phyloP scores from a whole-genome alignment of 306 rosid species.

The Castanea crenata region DNA sequence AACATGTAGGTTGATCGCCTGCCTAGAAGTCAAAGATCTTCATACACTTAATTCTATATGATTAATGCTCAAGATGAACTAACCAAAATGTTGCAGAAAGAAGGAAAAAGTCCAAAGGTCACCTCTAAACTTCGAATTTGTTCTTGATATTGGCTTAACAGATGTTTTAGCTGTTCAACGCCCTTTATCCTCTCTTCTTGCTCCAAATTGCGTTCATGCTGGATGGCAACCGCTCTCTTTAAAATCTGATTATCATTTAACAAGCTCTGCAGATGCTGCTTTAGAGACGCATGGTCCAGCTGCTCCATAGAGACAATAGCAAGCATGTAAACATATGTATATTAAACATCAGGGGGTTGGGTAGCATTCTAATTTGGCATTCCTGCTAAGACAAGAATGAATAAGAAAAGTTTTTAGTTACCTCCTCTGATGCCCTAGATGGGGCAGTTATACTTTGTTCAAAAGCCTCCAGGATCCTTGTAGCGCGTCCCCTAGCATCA shows the following conservation, averaged over 20 bases:
- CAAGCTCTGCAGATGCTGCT: conserved; percentile 35
- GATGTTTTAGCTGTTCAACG: conserved; percentile 33
- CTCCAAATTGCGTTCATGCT: conserved; percentile 39
- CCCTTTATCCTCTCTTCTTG: conserved; percentile 38
- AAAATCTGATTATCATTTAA: conserved; percentile 41
- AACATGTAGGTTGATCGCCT: background rate
- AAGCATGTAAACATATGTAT: background rate
- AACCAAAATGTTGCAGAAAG: background rate
- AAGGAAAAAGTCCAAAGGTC: background rate
- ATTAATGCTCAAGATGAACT: background rate
- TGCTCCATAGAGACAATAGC: conserved; percentile 15
- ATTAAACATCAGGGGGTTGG: background rate
- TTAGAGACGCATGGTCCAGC: conserved; percentile 28
- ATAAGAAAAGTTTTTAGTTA: conserved; percentile 8
- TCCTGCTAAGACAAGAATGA: background rate
- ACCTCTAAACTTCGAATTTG: conserved; percentile 38
- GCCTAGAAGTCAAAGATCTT: background rate
- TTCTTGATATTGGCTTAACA: conserved; percentile 40
- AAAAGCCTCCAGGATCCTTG: conserved; percentile 37
- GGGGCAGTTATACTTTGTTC: conserved; percentile 25
- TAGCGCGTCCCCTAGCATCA: conserved; percentile 36
- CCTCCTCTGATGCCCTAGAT: conserved; percentile 28
- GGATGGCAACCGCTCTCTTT: conserved; percentile 44
- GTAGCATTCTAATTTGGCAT: background rate
- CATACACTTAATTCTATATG: background rate